These are phyloP conservation scores for Pestalotiopsis sp. DNA, from an alignment of 2,329 filamentous ascomycete species.

Conservation along the genomic window DNA sequence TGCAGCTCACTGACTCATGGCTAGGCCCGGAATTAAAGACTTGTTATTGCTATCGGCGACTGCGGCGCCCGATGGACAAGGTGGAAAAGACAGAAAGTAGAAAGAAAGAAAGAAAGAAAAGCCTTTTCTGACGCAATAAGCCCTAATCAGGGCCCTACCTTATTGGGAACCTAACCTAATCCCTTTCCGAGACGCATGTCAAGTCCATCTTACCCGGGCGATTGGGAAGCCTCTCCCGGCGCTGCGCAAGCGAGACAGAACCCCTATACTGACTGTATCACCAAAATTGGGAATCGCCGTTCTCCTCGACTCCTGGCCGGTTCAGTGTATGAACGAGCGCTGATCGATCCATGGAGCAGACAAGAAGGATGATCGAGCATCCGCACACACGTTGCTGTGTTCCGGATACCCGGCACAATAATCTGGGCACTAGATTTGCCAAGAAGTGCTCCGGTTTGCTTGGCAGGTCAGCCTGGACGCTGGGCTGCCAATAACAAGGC, in stretches of 20 bases:
- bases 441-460: conserved; percentile 7
- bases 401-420: conserved; percentile 5
- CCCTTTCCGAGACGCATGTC: not conserved
- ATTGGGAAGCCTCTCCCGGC: not conserved
- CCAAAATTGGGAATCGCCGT: not conserved
- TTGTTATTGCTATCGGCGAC: not conserved
- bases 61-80: not conserved
- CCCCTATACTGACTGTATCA: not conserved
- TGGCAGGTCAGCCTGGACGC: conserved; percentile 4
- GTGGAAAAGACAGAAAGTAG: not conserved
- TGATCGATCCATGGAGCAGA: not conserved
- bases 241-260: not conserved
- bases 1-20: not conserved
- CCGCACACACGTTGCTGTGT: not conserved
- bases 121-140: not conserved
- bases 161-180: not conserved
- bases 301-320: not conserved
- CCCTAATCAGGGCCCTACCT: not conserved
- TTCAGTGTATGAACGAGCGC: not conserved
- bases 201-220: not conserved
- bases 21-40: not conserved
- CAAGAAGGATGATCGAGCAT: not conserved
- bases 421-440: conserved; percentile 6
- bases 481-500: not conserved
- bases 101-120: not conserved